Conservation (phyloP, 1,284 basidiomycete genomes). For the Caloboletus firmus region DNA sequence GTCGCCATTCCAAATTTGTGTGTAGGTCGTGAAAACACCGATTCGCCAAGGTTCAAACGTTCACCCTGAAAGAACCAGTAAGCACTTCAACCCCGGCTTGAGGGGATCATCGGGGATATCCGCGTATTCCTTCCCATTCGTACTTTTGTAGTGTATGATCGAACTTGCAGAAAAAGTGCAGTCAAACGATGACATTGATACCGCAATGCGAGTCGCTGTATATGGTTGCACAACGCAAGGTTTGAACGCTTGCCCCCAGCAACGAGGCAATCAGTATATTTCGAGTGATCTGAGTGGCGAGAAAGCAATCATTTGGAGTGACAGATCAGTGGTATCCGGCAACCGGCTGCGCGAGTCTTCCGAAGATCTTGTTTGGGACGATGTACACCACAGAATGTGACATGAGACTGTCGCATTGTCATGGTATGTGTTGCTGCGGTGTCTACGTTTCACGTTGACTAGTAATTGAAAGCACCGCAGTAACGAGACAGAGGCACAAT, state of each 20-base stretch:
- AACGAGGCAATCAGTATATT: not conserved
- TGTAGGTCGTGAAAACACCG: not conserved
- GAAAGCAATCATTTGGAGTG: not conserved
- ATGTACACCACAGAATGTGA: not conserved
- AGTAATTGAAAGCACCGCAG: too few relatives aligned
- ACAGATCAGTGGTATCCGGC: not conserved
- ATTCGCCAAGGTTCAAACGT: too few relatives aligned
- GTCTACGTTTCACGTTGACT: not conserved
- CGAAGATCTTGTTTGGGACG: too few relatives aligned
- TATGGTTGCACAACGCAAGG: not conserved
- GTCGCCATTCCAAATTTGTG: not conserved
- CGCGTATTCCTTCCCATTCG: not conserved
- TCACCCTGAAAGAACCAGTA: not conserved
- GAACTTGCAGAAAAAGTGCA: not conserved
- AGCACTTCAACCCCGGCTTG: not conserved
- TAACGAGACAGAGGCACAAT: not conserved
- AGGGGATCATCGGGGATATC: not conserved
- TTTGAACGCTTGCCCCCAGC: not conserved
- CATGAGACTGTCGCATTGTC: slow-evolving; percentile 2
- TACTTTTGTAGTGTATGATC: not conserved
- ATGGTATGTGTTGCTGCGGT: not conserved
- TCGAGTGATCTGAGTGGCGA: not conserved
- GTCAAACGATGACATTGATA: not conserved
- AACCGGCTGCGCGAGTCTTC: not conserved
- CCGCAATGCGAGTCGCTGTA: too few relatives aligned